Evolutionary conservation across 768 basidiomycete genomes (phyloP).

Genomic region (Hemileccinum impolitum): DNA sequence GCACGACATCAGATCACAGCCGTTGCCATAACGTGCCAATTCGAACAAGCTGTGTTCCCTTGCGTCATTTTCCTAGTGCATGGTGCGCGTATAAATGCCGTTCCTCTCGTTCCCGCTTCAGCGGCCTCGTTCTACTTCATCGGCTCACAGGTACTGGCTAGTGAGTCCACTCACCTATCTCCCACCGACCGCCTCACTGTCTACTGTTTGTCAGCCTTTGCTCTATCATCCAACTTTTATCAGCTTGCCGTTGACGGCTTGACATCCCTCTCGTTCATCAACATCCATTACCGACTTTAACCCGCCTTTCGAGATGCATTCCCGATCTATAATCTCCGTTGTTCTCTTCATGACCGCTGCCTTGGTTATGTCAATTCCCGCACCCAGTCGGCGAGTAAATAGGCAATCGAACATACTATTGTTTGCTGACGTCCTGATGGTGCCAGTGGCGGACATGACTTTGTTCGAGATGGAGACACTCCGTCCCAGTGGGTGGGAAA

Average conservation of each 20-base stretch:
- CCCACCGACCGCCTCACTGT: not conserved
- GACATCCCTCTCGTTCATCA: not conserved
- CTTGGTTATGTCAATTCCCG: not conserved
- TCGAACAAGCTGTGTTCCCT: too few species aligned
- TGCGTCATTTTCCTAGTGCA: too few species aligned
- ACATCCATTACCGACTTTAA: not conserved
- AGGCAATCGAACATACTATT: too few species aligned
- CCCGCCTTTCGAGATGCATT: not conserved
- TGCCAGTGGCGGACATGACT: too few species aligned
- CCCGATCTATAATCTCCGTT: not conserved
- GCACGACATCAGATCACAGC: too few species aligned
- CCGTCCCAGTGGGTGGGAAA: too few species aligned
- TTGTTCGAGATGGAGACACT: too few species aligned
- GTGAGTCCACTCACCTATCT: not conserved
- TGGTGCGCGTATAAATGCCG: not conserved
- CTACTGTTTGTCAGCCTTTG: not conserved
- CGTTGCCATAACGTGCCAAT: too few species aligned
- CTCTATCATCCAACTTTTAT: too few species aligned
- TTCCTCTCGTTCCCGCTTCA: not conserved
- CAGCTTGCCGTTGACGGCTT: not conserved
- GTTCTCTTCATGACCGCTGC: not conserved
- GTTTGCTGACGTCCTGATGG: too few species aligned
- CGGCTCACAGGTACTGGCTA: conserved; percentile 3
- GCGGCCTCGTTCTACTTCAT: not conserved
- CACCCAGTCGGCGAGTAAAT: not conserved